Evolutionary conservation across 2,329 filamentous ascomycete genomes (phyloP).

Genomic region (Phialemonium atrogriseum): DNA sequence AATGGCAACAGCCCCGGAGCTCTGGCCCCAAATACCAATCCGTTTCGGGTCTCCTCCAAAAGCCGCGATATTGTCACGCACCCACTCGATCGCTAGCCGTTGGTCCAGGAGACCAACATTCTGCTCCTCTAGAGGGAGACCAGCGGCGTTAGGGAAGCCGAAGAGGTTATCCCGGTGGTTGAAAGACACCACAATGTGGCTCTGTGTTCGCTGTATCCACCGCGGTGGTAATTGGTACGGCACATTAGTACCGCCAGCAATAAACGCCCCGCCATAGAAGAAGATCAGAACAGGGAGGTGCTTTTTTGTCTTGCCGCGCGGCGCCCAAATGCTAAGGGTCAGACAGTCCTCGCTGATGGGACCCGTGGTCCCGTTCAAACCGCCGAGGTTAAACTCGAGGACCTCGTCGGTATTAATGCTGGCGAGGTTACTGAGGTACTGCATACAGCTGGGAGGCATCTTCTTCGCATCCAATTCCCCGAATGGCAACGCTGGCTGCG

Average conservation of each 20-base stretch:
- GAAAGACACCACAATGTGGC: slow-evolving; percentile 13
- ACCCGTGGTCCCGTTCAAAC: slow-evolving; percentile 11
- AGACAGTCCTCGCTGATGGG: slow-evolving; percentile 15
- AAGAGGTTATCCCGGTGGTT: slow-evolving; percentile 2
- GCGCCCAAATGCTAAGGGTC: slow-evolving; percentile 15
- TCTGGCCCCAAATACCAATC: slow-evolving; percentile 40
- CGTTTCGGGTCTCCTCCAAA: slow-evolving; percentile 40
- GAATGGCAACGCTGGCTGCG: slow-evolving; percentile 10
- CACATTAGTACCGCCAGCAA: slow-evolving; percentile 16
- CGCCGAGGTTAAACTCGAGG: slow-evolving; percentile 15
- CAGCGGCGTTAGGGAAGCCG: slow-evolving; percentile 16
- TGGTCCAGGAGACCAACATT: slow-evolving; percentile 48
- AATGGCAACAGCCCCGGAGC: slow-evolving; percentile 30
- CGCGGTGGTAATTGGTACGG: slow-evolving; percentile 18
- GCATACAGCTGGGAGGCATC: slow-evolving; percentile 14
- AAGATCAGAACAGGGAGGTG: slow-evolving; percentile 15
- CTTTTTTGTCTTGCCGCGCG: slow-evolving; percentile 1
- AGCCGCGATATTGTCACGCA: slow-evolving; percentile 35
- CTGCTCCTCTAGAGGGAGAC: slow-evolving; percentile 12
- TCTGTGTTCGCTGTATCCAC: slow-evolving; percentile 19
- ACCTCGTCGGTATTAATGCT: slow-evolving; percentile 11
- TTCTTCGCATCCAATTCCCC: slow-evolving; percentile 9
- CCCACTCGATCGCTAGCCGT: slow-evolving; percentile 42
- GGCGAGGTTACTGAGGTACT: slow-evolving; percentile 9
- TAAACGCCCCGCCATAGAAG: slow-evolving; percentile 20